Evolutionary conservation across 176 grass and related monocot genomes (phyloP), one percentile per base, ranked within the genome.

Genomic region (Pharus latifolius): DNA sequence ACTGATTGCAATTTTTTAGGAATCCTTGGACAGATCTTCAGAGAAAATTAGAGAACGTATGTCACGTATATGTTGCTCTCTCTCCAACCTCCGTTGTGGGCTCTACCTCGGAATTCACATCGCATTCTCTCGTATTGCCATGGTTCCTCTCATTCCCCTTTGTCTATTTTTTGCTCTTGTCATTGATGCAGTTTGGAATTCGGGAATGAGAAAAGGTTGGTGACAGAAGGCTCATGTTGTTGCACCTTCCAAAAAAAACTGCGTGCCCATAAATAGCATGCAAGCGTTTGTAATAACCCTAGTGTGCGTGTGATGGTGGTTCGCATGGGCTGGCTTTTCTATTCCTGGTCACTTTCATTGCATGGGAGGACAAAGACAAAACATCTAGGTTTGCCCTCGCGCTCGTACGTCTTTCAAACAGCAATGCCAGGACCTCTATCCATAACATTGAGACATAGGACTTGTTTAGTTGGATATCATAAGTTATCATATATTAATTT

Each of bases 191-290:
- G 28, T 18, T 29, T 17, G 34, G 44, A 79, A 54, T 62, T 73
- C 32, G 54, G 62, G 35, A 37, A 74, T 54, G 69, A n/a, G 82
- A 67, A 10, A 9, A 15, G 28, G 56, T 19, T 56, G 55, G 72
- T n/a, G 56, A 34, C 28, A 37, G 42, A n/a, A 27, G 46, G 41
- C 55, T 57, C 60, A 44, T 75, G 30, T 54, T 44, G 76, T 17
- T 11, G 37, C 70, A 17, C 45, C 49, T 56, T 54, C 70, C 63
- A 49, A 80, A 69, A 75, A 49, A 80, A 69, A 75, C 55, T 5
- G 70, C 54, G 40, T 75, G 70, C 54, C 78, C 69, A 47, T 48
- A 80, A 80, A 75, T 85, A 85, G 76, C 29, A 74, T 15, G 56
- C 33, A 16, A 20, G 5, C 27, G 57, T 26, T 19, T 10, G n/a